phyloP scores from a whole-genome alignment of 192 early-diverging fungal species.

The Linnemannia hyalina region DNA sequence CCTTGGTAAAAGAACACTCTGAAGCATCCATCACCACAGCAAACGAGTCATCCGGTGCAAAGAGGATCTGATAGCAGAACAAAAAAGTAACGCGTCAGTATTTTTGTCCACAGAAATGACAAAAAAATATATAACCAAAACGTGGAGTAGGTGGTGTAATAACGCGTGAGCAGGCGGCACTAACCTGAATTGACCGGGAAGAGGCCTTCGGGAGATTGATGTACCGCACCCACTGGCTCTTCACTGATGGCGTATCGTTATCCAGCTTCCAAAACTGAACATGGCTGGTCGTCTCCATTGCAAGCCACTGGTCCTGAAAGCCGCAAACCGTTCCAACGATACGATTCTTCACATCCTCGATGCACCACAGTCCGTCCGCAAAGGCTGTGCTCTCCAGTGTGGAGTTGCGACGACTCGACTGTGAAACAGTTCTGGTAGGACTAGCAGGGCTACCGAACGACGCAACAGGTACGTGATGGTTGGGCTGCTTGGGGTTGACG shows the following conservation, averaged over 20 bases:
- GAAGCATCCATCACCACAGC: conserved; percentile 14
- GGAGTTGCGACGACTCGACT: not conserved
- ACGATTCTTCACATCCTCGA: not conserved
- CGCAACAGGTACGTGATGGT: too few species aligned
- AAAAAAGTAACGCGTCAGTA: not conserved
- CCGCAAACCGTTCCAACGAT: conserved; percentile 8
- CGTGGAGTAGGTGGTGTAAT: not conserved
- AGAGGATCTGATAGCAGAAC: conserved; percentile 9
- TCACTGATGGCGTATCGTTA: not conserved
- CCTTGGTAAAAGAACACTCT: conserved; percentile 1
- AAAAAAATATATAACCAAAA: not conserved
- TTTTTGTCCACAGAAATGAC: not conserved
- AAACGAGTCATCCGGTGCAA: conserved; percentile 30
- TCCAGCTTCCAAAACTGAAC: conserved; percentile 27
- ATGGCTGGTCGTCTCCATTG: conserved; percentile 15
- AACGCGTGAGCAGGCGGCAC: not conserved
- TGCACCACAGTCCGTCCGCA: conserved; percentile 38
- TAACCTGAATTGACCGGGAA: conserved; percentile 11
- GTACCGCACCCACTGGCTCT: conserved; percentile 18
- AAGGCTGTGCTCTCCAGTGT: conserved; percentile 2
- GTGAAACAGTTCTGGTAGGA: not conserved
- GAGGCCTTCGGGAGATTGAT: conserved; percentile 9
- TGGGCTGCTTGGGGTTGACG: not conserved
- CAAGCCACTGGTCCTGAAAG: conserved; percentile 16
- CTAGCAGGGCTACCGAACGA: not conserved